Conservation (phyloP, 352 stramenopile species). For the Pythium phragmitis region DNA sequence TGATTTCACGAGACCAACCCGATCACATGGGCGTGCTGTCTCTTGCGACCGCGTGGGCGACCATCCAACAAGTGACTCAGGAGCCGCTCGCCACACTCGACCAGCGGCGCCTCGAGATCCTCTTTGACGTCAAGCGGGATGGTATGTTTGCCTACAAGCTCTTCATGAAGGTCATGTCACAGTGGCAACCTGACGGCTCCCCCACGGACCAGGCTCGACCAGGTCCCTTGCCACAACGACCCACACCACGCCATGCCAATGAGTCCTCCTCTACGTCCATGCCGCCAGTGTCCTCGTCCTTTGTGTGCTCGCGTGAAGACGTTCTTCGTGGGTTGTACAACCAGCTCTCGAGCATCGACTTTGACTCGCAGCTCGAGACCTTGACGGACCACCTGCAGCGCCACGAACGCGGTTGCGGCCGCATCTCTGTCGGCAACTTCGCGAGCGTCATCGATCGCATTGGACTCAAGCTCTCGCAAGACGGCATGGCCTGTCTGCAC, state of each 20-base stretch:
- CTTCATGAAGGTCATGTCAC: slow-evolving; percentile 71
- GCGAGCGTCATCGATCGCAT: slow-evolving; percentile 51
- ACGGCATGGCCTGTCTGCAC: slow-evolving; percentile 39
- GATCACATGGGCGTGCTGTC: slow-evolving; percentile 31
- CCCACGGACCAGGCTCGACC: background rate
- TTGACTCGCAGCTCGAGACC: slow-evolving; percentile 61
- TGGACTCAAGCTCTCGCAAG: slow-evolving; percentile 43
- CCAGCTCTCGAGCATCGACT: slow-evolving; percentile 70
- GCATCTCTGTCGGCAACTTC: slow-evolving; percentile 40
- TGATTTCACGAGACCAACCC: slow-evolving; percentile 39
- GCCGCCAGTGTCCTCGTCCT: background rate
- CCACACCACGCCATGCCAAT: no score
- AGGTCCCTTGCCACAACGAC: background rate
- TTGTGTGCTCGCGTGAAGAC: slow-evolving; percentile 24
- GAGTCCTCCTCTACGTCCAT: no score
- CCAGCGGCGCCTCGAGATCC: slow-evolving; percentile 43
- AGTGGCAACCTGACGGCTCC: slow-evolving; percentile 30
- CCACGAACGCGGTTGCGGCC: slow-evolving; percentile 31
- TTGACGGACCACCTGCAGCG: slow-evolving; percentile 53
- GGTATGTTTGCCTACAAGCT: slow-evolving; percentile 65
- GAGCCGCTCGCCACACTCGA: slow-evolving; percentile 32
- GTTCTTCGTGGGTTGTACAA: slow-evolving; percentile 56
- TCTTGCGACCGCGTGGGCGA: slow-evolving; percentile 29
- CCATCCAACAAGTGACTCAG: slow-evolving; percentile 37
- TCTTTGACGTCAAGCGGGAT: slow-evolving; percentile 72